A percentile compares a stretch with the other conserved stretches of the same genome.
phyloP scores from a whole-genome alignment of 371 early-diverging fungal genomes.

The Nematocida parisii region DNA sequence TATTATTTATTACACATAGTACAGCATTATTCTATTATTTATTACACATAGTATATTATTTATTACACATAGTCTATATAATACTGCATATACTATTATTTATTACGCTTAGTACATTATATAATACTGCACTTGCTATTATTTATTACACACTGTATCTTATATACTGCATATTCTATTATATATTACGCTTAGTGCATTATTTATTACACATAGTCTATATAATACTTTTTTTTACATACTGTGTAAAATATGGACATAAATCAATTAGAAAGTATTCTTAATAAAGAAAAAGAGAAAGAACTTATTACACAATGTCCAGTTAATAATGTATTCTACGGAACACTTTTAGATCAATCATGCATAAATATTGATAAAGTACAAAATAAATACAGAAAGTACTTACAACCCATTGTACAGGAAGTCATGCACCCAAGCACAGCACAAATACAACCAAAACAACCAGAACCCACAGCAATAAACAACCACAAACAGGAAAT shows the following conservation, averaged over 20 bases:
- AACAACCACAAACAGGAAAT: slow-evolving; percentile 71
- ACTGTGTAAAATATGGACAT: not conserved
- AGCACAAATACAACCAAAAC: not conserved
- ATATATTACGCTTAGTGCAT: too few species aligned
- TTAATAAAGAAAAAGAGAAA: slow-evolving; percentile 17
- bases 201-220: too few species aligned
- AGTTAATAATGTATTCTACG: not conserved
- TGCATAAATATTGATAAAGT: not conserved
- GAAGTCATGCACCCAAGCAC: not conserved
- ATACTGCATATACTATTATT: too few species aligned
- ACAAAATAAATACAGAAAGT: slow-evolving; percentile 6
- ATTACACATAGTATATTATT: too few species aligned
- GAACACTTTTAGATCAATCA: slow-evolving; percentile 25
- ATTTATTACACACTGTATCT: too few species aligned
- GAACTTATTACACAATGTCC: slow-evolving; percentile 22
- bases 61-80: too few species aligned
- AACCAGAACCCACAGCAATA: slow-evolving; percentile 68
- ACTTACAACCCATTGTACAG: not conserved
- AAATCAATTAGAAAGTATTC: not conserved
- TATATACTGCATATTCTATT: too few species aligned
- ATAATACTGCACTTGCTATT: too few species aligned
- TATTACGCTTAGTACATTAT: too few species aligned
- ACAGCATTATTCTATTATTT: too few species aligned
- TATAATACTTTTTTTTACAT: too few species aligned
- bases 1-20: too few species aligned